Evolutionary conservation across 2,329 filamentous ascomycete genomes (phyloP).

Genomic region (Dactylellina sp.): DNA sequence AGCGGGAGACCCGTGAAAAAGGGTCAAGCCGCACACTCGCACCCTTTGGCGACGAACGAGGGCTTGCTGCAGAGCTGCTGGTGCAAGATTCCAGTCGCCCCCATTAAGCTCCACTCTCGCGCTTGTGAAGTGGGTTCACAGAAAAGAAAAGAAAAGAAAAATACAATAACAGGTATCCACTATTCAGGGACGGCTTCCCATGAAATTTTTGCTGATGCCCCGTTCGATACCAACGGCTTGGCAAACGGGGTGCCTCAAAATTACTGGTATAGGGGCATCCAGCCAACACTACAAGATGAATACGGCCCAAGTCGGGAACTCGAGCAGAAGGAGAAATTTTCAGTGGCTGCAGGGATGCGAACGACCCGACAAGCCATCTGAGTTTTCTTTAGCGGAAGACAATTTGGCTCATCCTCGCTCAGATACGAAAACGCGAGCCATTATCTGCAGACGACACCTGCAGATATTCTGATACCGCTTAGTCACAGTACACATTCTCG

Average conservation of each 20-base stretch:
- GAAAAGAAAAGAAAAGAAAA: conserved; percentile 18
- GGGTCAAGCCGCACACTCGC: conserved; percentile 32
- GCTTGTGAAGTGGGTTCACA: conserved; percentile 46
- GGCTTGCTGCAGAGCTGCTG: conserved; percentile 50
- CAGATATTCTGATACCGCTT: conserved; percentile 42
- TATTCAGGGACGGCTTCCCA: conserved; percentile 52
- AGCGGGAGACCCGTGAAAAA: conserved; percentile 8
- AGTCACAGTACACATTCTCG: conserved; percentile 5
- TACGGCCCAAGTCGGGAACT: conserved; percentile 16
- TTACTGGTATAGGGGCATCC: conserved; percentile 38
- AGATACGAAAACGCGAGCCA: conserved; percentile 51
- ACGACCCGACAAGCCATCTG: conserved; percentile 24
- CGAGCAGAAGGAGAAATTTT: conserved; percentile 15
- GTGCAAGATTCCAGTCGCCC: conserved; percentile 47
- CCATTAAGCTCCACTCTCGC: conserved; percentile 47
- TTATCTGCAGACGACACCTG: conserved; percentile 46
- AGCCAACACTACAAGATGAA: conserved; percentile 10
- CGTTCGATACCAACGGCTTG: conserved; percentile 39
- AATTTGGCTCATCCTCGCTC: conserved; percentile 47
- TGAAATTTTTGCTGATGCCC: conserved; percentile 32
- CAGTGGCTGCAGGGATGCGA: conserved; percentile 27
- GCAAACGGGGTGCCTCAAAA: conserved; percentile 21
- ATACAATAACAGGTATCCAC: conserved; percentile 38
- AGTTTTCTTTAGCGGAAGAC: conserved; percentile 30
- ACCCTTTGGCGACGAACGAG: conserved; percentile 35